A percentile compares a stretch with the other conserved stretches of the same genome.
These are phyloP conservation scores for Colletotrichum siamense DNA, from an alignment of 2,329 filamentous ascomycete genomes.

Conservation along the genomic window DNA sequence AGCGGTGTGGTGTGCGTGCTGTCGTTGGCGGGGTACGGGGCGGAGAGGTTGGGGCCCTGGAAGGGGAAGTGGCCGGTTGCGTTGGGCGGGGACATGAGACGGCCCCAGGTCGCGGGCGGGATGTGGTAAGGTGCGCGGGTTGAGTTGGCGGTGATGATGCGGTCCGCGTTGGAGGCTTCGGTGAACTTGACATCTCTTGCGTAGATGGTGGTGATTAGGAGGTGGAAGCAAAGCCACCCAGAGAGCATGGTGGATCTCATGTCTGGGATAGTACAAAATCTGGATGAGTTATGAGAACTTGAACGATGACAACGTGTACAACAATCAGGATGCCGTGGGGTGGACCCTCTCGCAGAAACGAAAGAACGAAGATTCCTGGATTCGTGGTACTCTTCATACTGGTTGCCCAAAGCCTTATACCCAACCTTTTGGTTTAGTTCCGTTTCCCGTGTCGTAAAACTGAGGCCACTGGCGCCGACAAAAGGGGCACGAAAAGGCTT, in stretches of 20 bases:
- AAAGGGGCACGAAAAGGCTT: not conserved
- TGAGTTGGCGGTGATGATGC: not conserved
- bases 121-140: not conserved
- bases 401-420: not conserved
- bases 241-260: not conserved
- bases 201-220: not conserved
- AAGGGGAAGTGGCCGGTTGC: not conserved
- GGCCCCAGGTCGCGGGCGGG: not conserved
- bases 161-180: not conserved
- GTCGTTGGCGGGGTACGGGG: not conserved
- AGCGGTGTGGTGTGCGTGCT: not conserved
- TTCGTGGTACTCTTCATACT: rapidly evolving
- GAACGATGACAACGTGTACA: rapidly evolving
- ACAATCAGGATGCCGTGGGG: rapidly evolving
- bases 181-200: not conserved
- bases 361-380: rapidly evolving
- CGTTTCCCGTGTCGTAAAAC: too few relatives aligned
- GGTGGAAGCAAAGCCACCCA: rapidly evolving
- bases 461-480: too few relatives aligned
- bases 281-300: not conserved
- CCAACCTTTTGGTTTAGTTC: rapidly evolving
- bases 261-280: rapidly evolving
- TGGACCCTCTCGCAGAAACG: rapidly evolving
- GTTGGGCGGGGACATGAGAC: not conserved
- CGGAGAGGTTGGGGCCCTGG: not conserved